phyloP scores from a whole-genome alignment of 148 eudicot species.

The Amaranthus hypochondriacus region DNA sequence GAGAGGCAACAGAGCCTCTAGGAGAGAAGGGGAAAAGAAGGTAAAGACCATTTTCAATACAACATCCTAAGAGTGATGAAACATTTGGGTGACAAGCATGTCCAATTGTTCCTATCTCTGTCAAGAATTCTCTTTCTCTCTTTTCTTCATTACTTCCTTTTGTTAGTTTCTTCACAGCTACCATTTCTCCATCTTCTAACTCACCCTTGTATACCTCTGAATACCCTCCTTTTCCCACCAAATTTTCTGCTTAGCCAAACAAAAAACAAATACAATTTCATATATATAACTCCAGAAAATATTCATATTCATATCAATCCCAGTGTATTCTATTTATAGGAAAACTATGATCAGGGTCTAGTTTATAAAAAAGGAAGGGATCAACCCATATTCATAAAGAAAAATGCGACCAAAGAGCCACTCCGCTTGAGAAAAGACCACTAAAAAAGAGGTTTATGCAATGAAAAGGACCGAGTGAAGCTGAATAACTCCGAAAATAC shows the following conservation, averaged over 20 bases:
- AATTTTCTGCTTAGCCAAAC: constrained; percentile 47
- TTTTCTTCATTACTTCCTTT: constrained; percentile 55
- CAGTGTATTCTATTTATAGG: no score
- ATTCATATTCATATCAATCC: no score
- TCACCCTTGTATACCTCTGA: constrained; percentile 85
- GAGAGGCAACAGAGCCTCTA: constrained; percentile 83
- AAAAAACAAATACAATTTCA: not conserved
- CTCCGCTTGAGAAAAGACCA: no score
- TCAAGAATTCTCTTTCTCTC: constrained; percentile 82
- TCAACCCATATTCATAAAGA: no score
- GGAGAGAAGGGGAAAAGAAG: constrained; percentile 82
- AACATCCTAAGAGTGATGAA: constrained; percentile 73
- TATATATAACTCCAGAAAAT: not conserved
- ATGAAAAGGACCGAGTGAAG: no score
- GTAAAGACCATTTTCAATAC: constrained; percentile 72
- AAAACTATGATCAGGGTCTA: no score
- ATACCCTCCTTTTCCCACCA: constrained; percentile 94
- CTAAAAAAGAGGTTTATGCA: no score
- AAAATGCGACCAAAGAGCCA: no score
- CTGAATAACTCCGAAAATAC: no score
- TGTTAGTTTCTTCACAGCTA: constrained; percentile 83
- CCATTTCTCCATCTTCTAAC: constrained; percentile 50
- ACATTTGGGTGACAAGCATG: constrained; percentile 92
- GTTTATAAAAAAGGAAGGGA: no score
- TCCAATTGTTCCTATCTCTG: constrained; percentile 88